A percentile compares a stretch with the other conserved stretches of the same genome.
Conservation (phyloP, 768 basidiomycete species). For the Mycena venus region DNA sequence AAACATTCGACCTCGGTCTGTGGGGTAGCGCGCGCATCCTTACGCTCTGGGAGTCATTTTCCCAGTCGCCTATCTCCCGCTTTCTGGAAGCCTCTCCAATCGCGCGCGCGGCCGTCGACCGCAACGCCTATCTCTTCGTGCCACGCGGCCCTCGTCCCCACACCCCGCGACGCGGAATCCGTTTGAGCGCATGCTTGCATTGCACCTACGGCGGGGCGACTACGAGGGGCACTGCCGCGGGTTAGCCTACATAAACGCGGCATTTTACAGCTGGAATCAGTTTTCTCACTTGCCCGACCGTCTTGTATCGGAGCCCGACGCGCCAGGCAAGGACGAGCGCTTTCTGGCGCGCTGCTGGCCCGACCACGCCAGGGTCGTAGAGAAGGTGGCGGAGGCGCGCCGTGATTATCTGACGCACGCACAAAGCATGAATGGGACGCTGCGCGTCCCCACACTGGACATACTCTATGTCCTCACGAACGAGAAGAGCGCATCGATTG, state of each 20-base stretch:
- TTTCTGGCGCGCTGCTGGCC: too few species aligned
- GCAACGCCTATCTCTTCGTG: constrained; percentile 51
- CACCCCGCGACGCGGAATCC: constrained; percentile 42
- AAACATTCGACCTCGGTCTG: constrained; percentile 51
- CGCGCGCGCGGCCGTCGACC: constrained; percentile 50
- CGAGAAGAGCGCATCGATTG: constrained; percentile 48
- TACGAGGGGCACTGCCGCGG: constrained; percentile 41
- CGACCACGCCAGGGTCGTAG: too few species aligned
- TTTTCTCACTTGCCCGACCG: constrained; percentile 43
- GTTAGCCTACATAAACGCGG: constrained; percentile 37
- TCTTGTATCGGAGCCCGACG: too few species aligned
- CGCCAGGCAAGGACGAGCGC: too few species aligned
- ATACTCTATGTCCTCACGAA: constrained; percentile 48
- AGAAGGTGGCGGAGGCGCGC: too few species aligned
- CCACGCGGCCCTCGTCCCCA: constrained; percentile 44
- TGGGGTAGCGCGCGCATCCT: constrained; percentile 50
- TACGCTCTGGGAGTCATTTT: constrained; percentile 49
- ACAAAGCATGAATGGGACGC: constrained; percentile 29
- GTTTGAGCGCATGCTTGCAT: constrained; percentile 48
- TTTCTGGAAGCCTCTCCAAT: constrained; percentile 50
- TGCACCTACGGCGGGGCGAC: constrained; percentile 53
- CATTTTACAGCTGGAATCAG: constrained; percentile 44
- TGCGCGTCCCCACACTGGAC: constrained; percentile 4
- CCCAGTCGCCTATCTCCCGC: constrained; percentile 47
- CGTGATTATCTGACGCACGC: constrained; percentile 34